Evolutionary conservation across 768 basidiomycete genomes (phyloP).

Genomic region (Suillus plorans): DNA sequence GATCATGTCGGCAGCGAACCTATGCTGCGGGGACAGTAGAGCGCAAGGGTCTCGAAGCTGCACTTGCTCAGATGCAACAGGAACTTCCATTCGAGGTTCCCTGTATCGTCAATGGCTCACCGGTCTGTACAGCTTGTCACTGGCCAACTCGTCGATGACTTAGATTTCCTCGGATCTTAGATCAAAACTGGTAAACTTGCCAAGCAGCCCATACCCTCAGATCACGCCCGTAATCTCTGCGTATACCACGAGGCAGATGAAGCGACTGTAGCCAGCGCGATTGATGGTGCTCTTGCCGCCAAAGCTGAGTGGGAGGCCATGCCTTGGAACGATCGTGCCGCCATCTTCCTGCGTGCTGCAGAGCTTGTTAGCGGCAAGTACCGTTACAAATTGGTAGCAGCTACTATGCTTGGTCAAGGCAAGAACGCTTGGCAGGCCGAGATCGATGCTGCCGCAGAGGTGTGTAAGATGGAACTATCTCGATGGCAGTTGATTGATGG

Average conservation of each 20-base stretch:
- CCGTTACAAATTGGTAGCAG: constrained; percentile 91
- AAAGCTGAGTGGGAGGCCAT: constrained; percentile 89
- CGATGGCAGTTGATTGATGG: constrained; percentile 10
- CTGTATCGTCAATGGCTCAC: constrained; percentile 87
- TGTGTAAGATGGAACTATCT: constrained; percentile 31
- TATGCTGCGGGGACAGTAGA: constrained; percentile 83
- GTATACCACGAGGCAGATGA: constrained; percentile 87
- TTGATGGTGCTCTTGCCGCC: constrained; percentile 83
- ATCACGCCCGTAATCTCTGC: constrained; percentile 81
- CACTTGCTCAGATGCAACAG: constrained; percentile 77
- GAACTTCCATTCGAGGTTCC: constrained; percentile 90
- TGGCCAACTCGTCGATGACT: neutral
- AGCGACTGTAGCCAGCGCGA: constrained; percentile 72
- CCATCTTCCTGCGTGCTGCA: constrained; percentile 97
- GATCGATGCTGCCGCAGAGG: constrained; percentile 98
- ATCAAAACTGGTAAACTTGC: constrained; percentile 78
- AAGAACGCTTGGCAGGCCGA: constrained; percentile 99
- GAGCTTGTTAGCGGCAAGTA: constrained; percentile 96
- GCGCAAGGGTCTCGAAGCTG: constrained; percentile 67
- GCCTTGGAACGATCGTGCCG: constrained; percentile 96
- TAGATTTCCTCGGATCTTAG: constrained; percentile 35
- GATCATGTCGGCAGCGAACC: constrained; percentile 46
- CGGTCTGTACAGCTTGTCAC: constrained; percentile 44
- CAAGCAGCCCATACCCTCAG: constrained; percentile 82
- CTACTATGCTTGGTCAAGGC: constrained; percentile 97